Conservation (phyloP, 306 rosid species). For the Chamaecrista fasciculata region DNA sequence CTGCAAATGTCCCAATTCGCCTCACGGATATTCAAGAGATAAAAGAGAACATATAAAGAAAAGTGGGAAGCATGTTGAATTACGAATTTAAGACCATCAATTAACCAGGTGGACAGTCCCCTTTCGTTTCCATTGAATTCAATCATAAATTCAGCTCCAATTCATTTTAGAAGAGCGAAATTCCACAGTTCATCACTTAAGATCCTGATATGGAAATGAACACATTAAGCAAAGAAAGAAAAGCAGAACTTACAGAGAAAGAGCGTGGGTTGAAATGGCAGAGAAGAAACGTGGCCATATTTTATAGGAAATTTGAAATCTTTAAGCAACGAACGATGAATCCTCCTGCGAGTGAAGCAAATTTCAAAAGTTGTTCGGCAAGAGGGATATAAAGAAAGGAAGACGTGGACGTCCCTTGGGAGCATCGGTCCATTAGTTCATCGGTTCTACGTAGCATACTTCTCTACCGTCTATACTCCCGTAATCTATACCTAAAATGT, state of each 20-base stretch:
- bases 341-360: background rate
- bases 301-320: background rate
- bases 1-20: background rate
- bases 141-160: too few relatives aligned
- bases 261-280: slow-evolving; percentile 27
- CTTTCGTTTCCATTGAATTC: too few relatives aligned
- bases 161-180: background rate
- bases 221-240: background rate
- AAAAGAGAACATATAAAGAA: background rate
- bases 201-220: background rate
- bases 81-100: background rate
- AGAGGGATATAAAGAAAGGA: background rate
- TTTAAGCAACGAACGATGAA: background rate
- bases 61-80: background rate
- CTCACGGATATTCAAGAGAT: background rate
- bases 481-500: background rate
- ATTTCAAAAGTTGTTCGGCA: background rate
- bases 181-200: background rate
- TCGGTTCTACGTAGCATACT: slow-evolving; percentile 13
- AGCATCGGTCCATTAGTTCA: background rate
- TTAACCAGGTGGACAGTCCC: background rate
- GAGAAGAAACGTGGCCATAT: slow-evolving; percentile 37
- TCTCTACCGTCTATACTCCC: background rate
- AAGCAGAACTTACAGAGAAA: slow-evolving; percentile 31
- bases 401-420: too few relatives aligned